Evolutionary conservation across 192 early-diverging fungal genomes (phyloP).

Genomic region (Backusella mclennaniae): DNA sequence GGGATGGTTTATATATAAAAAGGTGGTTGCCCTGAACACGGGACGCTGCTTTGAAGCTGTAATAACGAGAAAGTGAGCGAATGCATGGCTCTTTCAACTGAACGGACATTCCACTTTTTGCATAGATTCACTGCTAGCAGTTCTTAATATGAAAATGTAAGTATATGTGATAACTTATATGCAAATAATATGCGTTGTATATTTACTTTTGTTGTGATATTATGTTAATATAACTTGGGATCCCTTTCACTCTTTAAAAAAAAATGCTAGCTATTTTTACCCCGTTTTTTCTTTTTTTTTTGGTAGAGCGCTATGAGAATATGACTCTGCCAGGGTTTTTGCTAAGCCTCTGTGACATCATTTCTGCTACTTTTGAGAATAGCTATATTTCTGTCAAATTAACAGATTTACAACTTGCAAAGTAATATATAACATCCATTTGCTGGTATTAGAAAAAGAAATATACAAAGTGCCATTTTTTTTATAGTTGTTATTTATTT

Average conservation of each 20-base stretch:
- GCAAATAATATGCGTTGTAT: neutral
- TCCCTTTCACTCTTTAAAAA: neutral
- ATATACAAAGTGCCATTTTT: too few relatives aligned
- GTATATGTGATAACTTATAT: neutral
- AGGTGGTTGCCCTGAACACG: neutral
- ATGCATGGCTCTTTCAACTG: constrained; percentile 20
- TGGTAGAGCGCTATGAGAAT: neutral
- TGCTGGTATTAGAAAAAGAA: too few relatives aligned
- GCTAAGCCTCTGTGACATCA: constrained; percentile 13
- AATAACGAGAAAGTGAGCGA: constrained; percentile 14
- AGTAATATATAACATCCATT: too few relatives aligned
- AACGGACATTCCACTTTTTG: constrained; percentile 18
- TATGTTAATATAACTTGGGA: neutral
- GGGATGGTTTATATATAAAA: neutral
- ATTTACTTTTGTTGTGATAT: neutral
- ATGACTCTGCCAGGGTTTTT: neutral
- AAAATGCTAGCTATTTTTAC: neutral
- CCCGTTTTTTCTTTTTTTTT: constrained; percentile 3
- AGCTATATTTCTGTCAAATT: too few relatives aligned
- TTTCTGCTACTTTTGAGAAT: neutral
- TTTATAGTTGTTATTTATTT: too few relatives aligned
- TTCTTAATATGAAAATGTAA: neutral
- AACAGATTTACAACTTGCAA: too few relatives aligned
- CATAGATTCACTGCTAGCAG: neutral
- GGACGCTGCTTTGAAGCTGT: neutral